Evolutionary conservation across 768 basidiomycete genomes (phyloP), one percentile per base, ranked within the genome.

Genomic region (Boletus huronensis): DNA sequence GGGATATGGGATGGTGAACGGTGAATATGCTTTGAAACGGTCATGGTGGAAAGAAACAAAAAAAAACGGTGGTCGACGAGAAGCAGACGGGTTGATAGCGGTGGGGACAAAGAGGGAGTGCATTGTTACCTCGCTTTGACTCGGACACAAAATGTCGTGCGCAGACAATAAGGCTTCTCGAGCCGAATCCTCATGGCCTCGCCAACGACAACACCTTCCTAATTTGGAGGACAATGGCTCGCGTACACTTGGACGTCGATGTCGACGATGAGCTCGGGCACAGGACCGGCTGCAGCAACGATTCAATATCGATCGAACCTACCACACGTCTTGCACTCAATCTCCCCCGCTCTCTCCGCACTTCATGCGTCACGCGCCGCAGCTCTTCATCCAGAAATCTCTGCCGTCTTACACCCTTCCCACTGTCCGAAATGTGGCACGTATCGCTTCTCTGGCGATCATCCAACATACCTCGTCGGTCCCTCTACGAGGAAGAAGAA

Each of bases 341-440:
- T 80, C 35, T 83, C 85, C 3, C 77, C 84, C 9, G 45, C 74
- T 32, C 79, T 90, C 45, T 79, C 88, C 14, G 86, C 88, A 36
- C 72, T 86, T 28, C 87, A 90, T 64, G 68, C 77, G 0, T 62
- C 73, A 14, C 77, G 81, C 44, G 69, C 70, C 17, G 70, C 66
- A 45, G 48, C 63, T 7, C 56, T 73, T 45, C 66, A 68, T 41
- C 59, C 70, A 58, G 63, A 67, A 29, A 45, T 60, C 40, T 67
- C 69, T 23, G 21, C 53, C 36, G 7, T 54, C 34, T 56, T 70
- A 32, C 50, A 44, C 26, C 39, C 52, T 21, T 63, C 72, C 5
- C 72, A 77, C 40, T 89, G 85, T 64, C 43, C 67, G 5, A 75
- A 69, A 68, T 89, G 88, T 60, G 86, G 85, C 31, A 62, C 75